Base-by-base conservation (phyloP, 176 grass and related monocot species). In the Areca catechu region DNA sequence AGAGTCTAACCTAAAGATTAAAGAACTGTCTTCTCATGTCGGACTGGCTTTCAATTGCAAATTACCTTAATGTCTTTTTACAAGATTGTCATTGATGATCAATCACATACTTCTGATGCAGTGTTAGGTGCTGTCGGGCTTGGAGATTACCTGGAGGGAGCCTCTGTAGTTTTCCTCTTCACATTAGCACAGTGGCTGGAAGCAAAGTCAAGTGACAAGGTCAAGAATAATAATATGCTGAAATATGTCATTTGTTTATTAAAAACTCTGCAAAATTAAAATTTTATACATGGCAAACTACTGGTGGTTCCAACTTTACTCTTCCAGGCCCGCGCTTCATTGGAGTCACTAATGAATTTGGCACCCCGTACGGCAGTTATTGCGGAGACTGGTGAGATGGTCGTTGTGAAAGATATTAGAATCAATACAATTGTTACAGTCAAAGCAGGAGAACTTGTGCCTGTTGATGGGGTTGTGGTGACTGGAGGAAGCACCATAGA, bases 361-460 rank as follows among this genome's bases (percentile, higher is more conserved):
- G 29, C 60, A 62, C 60, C 60, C 37, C 29, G 29, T 20, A 62
- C 60, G 20, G 60, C 60, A 48, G 60, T 62, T 22, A 48, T 62
- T 22, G 34, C 60, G 6, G 60, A 62, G 34, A 62, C 60, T 15
- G 60, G 60, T 19, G 60, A 62, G 20, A 20, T 19, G 0, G 19
- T 62, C 2, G 27, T 15, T 21, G 60, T 62, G 18, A 62, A 62
- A 15, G 60, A 62, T 19, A 21, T 62, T 21, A 48, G 1, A 20
- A 62, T 62, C 15, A 19, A 62, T 16, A 49, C 60, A 62, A 3
- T 62, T 16, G 60, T 62, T 15, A 49, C 60, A 6, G 37, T 62
- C 28, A 62, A 62, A 62, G 60, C 60, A 49, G 60, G 60, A 62
- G 34, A 62, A 37, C 15, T 20, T 48, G 60, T 62, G 60, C 60